Conservation (phyloP, 192 early-diverging fungal genomes). For the Coemansia asiatica region DNA sequence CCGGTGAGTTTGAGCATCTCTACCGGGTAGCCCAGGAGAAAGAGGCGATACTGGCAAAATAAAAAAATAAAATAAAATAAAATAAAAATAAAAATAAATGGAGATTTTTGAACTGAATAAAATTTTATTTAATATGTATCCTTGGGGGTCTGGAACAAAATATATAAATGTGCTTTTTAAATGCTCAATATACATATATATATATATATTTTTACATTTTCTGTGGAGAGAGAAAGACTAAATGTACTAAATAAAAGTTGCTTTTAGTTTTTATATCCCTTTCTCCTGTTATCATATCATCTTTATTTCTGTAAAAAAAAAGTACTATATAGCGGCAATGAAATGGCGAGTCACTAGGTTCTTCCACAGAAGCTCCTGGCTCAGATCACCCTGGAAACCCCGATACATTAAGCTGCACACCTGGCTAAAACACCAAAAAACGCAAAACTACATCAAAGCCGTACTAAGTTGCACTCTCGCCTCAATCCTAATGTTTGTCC, state of each 20-base stretch:
- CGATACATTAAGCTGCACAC: neutral
- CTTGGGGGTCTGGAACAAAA: too few species aligned
- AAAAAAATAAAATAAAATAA: too few species aligned
- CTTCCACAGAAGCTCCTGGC: neutral
- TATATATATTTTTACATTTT: too few species aligned
- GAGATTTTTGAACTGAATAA: neutral
- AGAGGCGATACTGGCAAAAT: neutral
- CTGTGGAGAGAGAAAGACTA: too few species aligned
- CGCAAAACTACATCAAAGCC: slow-evolving; percentile 41
- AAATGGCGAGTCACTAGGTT: neutral
- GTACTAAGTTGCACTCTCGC: slow-evolving; percentile 31
- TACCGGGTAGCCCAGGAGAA: slow-evolving; percentile 52
- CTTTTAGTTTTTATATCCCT: too few species aligned
- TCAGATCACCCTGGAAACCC: neutral
- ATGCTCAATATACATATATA: neutral
- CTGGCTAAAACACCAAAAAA: slow-evolving; percentile 25
- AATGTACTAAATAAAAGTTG: too few species aligned
- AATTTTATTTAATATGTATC: neutral
- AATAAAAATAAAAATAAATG: too few species aligned
- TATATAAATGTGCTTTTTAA: too few species aligned
- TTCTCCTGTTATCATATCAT: neutral
- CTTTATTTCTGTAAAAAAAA: neutral
- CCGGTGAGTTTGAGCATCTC: slow-evolving; percentile 74
- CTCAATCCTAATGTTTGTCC: slow-evolving; percentile 30
- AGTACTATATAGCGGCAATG: neutral